These are phyloP conservation scores for Colletotrichum musicola DNA, from an alignment of 2,329 filamentous ascomycete genomes.

Conservation along the genomic window DNA sequence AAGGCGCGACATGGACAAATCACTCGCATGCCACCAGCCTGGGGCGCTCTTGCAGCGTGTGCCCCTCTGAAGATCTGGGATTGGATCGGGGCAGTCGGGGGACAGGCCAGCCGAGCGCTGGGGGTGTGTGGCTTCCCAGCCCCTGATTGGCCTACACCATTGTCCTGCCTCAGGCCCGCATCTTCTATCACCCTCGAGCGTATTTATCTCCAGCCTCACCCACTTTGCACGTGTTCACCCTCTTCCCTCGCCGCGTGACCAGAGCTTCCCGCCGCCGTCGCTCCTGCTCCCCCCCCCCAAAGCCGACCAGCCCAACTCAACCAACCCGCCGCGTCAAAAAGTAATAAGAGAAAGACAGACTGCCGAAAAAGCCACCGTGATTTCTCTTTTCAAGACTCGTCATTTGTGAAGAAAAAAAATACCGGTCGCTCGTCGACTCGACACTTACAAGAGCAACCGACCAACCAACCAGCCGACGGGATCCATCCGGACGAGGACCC, in stretches of 20 bases:
- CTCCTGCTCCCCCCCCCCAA: slow-evolving; percentile 13
- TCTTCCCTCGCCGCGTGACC: slow-evolving; percentile 55
- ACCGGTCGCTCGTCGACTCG: slow-evolving; percentile 12
- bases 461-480: slow-evolving; percentile 15
- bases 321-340: slow-evolving; percentile 18
- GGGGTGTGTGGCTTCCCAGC: slow-evolving; percentile 27
- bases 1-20: slow-evolving; percentile 13
- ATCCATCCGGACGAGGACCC: slow-evolving; percentile 34
- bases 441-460: slow-evolving; percentile 21
- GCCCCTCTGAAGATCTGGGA: slow-evolving; percentile 35
- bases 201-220: slow-evolving; percentile 54
- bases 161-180: slow-evolving; percentile 36
- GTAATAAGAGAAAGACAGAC: slow-evolving; percentile 35
- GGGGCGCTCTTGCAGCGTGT: slow-evolving; percentile 29
- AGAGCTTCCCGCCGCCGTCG: slow-evolving; percentile 37
- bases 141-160: slow-evolving; percentile 28
- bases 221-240: slow-evolving; percentile 56
- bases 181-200: slow-evolving; percentile 33
- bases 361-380: background rate
- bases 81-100: slow-evolving; percentile 38
- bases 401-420: slow-evolving; percentile 29
- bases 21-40: slow-evolving; percentile 11
- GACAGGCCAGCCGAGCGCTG: slow-evolving; percentile 17
- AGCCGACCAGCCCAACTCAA: slow-evolving; percentile 33
- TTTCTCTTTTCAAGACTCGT: slow-evolving; percentile 25